Evolutionary conservation across 176 grass and related monocot genomes (phyloP).

Genomic region (Luzula sylvatica): DNA sequence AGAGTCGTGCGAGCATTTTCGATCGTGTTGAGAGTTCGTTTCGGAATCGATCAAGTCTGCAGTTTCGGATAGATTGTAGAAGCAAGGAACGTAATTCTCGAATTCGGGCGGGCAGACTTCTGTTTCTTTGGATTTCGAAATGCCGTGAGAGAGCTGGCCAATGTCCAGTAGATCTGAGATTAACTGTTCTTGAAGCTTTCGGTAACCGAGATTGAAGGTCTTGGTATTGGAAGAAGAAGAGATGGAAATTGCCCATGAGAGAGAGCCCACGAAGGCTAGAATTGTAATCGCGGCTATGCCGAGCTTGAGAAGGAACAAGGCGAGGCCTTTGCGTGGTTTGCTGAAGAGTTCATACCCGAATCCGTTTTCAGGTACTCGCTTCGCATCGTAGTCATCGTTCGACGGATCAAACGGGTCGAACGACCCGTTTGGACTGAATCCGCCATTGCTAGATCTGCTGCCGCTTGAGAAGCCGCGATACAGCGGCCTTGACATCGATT

Average conservation of each 20-base stretch:
- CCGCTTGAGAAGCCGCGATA: conserved; percentile 65
- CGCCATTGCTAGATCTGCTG: conserved; percentile 15
- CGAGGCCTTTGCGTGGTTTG: conserved; percentile 36
- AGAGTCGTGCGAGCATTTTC: conserved; percentile 44
- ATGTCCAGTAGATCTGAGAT: conserved; percentile 74
- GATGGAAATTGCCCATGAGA: conserved; percentile 67
- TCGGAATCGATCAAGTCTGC: conserved; percentile 52
- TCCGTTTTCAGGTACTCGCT: conserved; percentile 55
- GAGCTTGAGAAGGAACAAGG: conserved; percentile 39
- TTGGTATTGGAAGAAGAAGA: conserved; percentile 25
- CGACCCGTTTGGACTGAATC: not conserved
- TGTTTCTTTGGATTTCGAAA: conserved; percentile 47
- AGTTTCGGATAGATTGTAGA: conserved; percentile 78
- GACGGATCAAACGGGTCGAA: conserved; percentile 12
- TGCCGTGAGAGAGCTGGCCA: conserved; percentile 58
- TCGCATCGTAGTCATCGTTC: conserved; percentile 38
- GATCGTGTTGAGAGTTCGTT: conserved; percentile 43
- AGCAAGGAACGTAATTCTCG: conserved; percentile 82
- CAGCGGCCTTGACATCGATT: conserved; percentile 62
- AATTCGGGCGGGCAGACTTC: conserved; percentile 56
- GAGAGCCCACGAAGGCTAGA: conserved; percentile 40
- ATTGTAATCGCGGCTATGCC: conserved; percentile 28
- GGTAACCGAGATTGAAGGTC: conserved; percentile 39
- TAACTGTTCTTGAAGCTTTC: conserved; percentile 81
- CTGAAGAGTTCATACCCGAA: conserved; percentile 21